phyloP scores from a whole-genome alignment of 495 filamentous ascomycete genomes.

The Penicillium ochrochloron region DNA sequence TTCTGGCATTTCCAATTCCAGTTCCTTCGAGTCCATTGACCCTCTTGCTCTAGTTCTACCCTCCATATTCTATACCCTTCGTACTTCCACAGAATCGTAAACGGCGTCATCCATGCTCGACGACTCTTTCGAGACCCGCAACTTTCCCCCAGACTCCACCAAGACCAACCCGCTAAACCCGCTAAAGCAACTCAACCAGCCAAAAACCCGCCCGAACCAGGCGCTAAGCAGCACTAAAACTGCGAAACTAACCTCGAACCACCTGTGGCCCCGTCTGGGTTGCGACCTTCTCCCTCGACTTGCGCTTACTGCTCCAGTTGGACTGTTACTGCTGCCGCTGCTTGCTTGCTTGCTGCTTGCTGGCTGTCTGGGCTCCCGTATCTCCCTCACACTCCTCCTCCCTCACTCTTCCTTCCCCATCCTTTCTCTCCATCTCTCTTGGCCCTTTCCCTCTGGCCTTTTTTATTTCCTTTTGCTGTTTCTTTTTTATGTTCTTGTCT shows the following conservation, averaged over 20 bases:
- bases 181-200: constrained; percentile 1
- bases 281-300: background rate
- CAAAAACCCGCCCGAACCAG: background rate
- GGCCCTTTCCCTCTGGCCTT: constrained; percentile 16
- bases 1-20: background rate
- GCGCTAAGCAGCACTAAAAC: constrained; percentile 5
- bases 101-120: background rate
- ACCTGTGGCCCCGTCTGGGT: background rate
- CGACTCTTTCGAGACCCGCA: background rate
- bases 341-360: background rate
- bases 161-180: background rate
- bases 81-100: background rate
- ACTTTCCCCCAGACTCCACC: constrained; percentile 9
- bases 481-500: constrained; percentile 6
- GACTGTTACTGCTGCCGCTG: background rate
- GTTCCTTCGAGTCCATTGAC: background rate
- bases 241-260: constrained; percentile 2
- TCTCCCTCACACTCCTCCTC: constrained; percentile 7
- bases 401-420: constrained; percentile 18
- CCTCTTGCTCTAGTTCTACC: background rate
- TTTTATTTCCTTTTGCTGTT: constrained; percentile 18
- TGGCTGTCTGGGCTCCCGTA: constrained; percentile 5
- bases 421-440: constrained; percentile 11
- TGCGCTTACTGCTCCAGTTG: constrained; percentile 3
- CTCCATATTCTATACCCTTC: background rate